phyloP scores from a whole-genome alignment of 148 eudicot genomes.

The Rheum nobile region DNA sequence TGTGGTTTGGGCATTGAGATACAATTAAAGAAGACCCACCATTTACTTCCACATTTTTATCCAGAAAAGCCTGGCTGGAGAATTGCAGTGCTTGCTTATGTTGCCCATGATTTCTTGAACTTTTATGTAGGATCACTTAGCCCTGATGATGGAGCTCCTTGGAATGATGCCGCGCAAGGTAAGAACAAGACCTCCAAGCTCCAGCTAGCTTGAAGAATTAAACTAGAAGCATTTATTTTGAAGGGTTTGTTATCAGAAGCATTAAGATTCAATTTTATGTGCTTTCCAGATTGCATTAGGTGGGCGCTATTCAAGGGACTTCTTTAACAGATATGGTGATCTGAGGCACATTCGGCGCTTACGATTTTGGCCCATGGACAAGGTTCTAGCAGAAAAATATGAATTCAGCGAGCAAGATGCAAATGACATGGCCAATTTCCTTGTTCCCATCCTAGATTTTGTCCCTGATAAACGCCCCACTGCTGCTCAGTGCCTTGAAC shows the following conservation, averaged over 20 bases:
- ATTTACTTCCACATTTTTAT: not conserved
- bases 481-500: constrained; percentile 43
- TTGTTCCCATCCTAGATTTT: constrained; percentile 44
- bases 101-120: not conserved
- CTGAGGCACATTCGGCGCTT: constrained; percentile 49
- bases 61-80: not conserved
- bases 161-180: constrained; percentile 68
- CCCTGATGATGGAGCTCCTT: constrained; percentile 61
- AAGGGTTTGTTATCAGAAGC: not conserved
- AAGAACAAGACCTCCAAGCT: not conserved
- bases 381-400: constrained; percentile 37
- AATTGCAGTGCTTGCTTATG: not conserved
- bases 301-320: constrained; percentile 49
- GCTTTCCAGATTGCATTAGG: constrained; percentile 37
- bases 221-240: too few species aligned
- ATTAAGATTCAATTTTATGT: not conserved
- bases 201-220: not conserved
- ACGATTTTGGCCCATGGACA: constrained; percentile 40
- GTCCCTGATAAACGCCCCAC: constrained; percentile 50
- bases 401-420: constrained; percentile 53
- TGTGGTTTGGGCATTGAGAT: not conserved
- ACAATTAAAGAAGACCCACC: not conserved
- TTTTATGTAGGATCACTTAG: constrained; percentile 41
- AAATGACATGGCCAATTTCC: constrained; percentile 36
- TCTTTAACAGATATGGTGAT: constrained; percentile 53